Conservation (phyloP, 140 eudicot species). For the Ambrosia hybrid region DNA sequence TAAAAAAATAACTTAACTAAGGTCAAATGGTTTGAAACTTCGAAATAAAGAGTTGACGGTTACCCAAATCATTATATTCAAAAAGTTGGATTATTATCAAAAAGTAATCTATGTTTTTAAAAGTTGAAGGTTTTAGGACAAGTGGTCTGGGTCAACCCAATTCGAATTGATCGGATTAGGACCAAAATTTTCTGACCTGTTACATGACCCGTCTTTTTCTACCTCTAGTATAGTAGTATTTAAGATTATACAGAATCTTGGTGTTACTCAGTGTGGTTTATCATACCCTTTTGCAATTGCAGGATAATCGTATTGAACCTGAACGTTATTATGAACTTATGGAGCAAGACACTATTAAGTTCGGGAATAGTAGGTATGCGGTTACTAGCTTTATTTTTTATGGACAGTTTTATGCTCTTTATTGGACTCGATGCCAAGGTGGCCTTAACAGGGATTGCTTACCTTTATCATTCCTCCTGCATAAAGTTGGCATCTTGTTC, state of each 20-base stretch:
- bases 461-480: neutral
- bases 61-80: neutral
- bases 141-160: neutral
- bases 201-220: neutral
- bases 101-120: neutral
- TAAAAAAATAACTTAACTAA: neutral
- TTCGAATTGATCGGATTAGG: neutral
- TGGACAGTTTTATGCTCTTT: neutral
- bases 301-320: slow-evolving; percentile 83
- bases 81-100: neutral
- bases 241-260: slow-evolving; percentile 1
- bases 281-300: slow-evolving; percentile 32
- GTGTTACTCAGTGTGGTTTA: slow-evolving; percentile 10
- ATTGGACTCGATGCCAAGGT: no score
- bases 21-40: no score
- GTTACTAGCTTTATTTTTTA: slow-evolving; percentile 12
- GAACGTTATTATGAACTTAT: slow-evolving; percentile 88
- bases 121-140: neutral
- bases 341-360: slow-evolving; percentile 83
- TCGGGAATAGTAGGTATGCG: slow-evolving; percentile 81
- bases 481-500: neutral
- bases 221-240: neutral
- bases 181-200: neutral
- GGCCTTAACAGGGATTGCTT: neutral
- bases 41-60: neutral